phyloP scores from a whole-genome alignment of 768 basidiomycete species.

The Termitomyces sp. region DNA sequence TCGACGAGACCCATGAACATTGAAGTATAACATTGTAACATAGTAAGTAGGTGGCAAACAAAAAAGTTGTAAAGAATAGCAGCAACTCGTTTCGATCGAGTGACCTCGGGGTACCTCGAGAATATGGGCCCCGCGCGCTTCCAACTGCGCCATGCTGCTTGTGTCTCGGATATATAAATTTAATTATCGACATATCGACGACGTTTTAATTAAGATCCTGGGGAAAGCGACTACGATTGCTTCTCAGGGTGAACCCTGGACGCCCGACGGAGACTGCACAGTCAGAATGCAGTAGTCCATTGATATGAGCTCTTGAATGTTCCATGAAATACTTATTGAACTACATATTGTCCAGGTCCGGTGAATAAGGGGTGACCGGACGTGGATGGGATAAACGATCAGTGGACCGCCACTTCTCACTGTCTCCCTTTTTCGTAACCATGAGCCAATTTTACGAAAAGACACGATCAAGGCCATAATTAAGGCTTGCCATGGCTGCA shows the following conservation, averaged over 20 bases:
- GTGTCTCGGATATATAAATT: neutral
- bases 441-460: neutral
- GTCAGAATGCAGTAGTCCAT: neutral
- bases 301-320: neutral
- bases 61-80: too few species aligned
- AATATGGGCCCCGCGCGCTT: constrained; percentile 16
- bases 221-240: too few species aligned
- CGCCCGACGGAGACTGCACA: neutral
- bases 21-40: too few species aligned
- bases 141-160: constrained; percentile 20
- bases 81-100: constrained; percentile 18
- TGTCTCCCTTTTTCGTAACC: neutral
- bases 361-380: neutral
- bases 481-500: neutral
- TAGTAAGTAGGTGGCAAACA: too few species aligned
- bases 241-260: neutral
- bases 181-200: too few species aligned
- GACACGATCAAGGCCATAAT: neutral
- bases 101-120: constrained; percentile 12
- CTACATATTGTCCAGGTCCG: neutral
- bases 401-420: neutral
- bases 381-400: neutral
- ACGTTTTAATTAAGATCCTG: too few species aligned
- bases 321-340: neutral
- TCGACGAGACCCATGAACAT: too few species aligned